Conservation (phyloP, 352 stramenopile species). For the Phytophthora lateralis region DNA sequence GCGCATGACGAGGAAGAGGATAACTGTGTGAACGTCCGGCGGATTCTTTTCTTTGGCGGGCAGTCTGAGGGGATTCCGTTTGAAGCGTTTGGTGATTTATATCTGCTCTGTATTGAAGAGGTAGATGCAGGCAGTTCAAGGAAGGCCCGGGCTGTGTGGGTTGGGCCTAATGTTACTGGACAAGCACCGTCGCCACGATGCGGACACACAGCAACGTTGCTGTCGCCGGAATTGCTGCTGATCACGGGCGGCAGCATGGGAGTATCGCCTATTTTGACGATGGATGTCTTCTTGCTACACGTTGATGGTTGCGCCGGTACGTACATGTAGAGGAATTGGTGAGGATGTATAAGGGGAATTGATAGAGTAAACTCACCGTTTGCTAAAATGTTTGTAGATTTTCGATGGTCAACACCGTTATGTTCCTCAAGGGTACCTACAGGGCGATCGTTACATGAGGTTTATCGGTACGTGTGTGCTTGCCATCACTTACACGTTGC, state of each 20-base stretch:
- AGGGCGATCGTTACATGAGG: constrained; percentile 60
- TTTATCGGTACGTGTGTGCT: constrained; percentile 45
- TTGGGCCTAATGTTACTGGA: constrained; percentile 37
- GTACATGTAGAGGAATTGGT: constrained; percentile 6
- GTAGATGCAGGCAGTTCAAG: constrained; percentile 3
- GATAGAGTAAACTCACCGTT: neutral
- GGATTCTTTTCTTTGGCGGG: constrained; percentile 70
- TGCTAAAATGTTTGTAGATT: constrained; percentile 21
- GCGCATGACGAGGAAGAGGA: constrained; percentile 7
- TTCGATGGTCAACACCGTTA: constrained; percentile 62
- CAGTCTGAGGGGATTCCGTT: constrained; percentile 74
- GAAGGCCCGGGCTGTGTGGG: constrained; percentile 47
- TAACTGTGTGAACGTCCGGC: constrained; percentile 37
- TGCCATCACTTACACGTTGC: neutral
- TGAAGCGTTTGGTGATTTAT: constrained; percentile 67
- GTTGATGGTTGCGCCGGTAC: constrained; percentile 43
- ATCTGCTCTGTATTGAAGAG: constrained; percentile 51
- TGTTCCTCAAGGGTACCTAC: constrained; percentile 28
- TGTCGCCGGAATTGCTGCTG: constrained; percentile 48
- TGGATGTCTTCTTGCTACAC: constrained; percentile 50
- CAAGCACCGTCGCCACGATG: constrained; percentile 48
- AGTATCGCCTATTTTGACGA: constrained; percentile 49
- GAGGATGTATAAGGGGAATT: neutral
- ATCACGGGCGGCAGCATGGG: constrained; percentile 72
- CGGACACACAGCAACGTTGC: constrained; percentile 51